These are phyloP conservation scores for Anastatica hierochuntica DNA, from an alignment of 345 rosid genomes.

Conservation along the genomic window DNA sequence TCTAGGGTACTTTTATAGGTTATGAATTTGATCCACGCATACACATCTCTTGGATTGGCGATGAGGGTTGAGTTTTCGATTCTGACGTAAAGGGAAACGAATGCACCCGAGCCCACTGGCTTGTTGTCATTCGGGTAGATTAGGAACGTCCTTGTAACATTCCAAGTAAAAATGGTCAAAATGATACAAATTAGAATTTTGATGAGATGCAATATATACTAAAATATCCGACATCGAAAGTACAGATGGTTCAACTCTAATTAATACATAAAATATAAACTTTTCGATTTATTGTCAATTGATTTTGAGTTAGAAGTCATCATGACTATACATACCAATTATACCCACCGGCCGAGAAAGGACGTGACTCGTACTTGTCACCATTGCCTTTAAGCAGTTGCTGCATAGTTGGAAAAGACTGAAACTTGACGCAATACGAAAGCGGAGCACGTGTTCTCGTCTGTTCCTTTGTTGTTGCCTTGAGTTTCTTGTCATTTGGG, in stretches of 20 bases:
- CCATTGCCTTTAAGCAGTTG: constrained; percentile 8
- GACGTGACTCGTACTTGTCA: neutral
- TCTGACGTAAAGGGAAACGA: constrained; percentile 10
- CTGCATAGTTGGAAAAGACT: constrained; percentile 4
- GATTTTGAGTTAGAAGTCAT: too few relatives aligned
- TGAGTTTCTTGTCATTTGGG: constrained; percentile 3
- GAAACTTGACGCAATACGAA: constrained; percentile 18
- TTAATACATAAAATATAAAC: too few relatives aligned
- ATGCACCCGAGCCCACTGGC: neutral
- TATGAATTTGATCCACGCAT: constrained; percentile 18
- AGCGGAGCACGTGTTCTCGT: constrained; percentile 17
- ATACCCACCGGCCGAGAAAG: neutral
- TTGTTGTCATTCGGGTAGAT: constrained; percentile 15
- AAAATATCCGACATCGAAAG: too few relatives aligned
- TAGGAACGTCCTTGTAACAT: constrained; percentile 9
- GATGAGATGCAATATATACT: too few relatives aligned
- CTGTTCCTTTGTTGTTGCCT: neutral
- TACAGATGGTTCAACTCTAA: too few relatives aligned
- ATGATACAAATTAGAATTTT: neutral
- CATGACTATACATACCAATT: neutral
- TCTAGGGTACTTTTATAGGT: constrained; percentile 7
- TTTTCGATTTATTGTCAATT: too few relatives aligned
- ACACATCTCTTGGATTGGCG: constrained; percentile 8
- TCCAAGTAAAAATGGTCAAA: neutral
- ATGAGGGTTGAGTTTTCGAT: constrained; percentile 21